Evolutionary conservation across 2,329 filamentous ascomycete genomes (phyloP), one percentile per base, ranked within the genome.

Genomic region (Aureobasidium melanogenum): DNA sequence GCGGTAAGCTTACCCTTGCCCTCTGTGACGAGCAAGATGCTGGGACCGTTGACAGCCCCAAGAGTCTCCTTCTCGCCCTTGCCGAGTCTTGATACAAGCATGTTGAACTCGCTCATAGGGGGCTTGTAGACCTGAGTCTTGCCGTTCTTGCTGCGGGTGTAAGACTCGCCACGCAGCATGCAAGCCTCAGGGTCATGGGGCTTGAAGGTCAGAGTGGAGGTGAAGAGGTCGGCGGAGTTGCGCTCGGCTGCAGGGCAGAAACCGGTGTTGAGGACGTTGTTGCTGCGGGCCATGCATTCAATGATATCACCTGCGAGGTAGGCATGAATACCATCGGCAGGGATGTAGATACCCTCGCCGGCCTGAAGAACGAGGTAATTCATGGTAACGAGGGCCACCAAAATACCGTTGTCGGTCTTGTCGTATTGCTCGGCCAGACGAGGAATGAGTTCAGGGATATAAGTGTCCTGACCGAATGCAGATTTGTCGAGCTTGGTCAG

Each of bases 201-300:
- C 38, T 77, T 76, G 74, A 89, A 91, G 0, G 82, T 87, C 19
- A 91, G 69, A 1, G 82, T 79, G 3, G 81, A 75, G 24, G 77
- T 78, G 72, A 91, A 91, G 30, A 85, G 70, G 19, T 88, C 84
- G 26, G 85, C 76, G 46, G 78, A 83, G 68, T 88, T 81, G 14
- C 86, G 79, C 50, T 88, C 84, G 0, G 83, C 81, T 1, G 78
- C 77, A 0, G 88, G 87, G 66, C 87, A 91, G 76, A 92, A 89
- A 0, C 88, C 88, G 0, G 83, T 84, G 71, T 88, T 89, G 54
- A 91, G 77, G 1, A 91, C 87, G 62, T 90, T 89, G 75, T 91
- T 86, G 22, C 81, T 85, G 8, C 87, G 81, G 1, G 88, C 88
- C 88, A 91, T 91, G 73, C 87, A 90, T 72, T 91, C 88, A 66